phyloP scores from a whole-genome alignment of 2,329 filamentous ascomycete species.

The Metarhizium humberi region DNA sequence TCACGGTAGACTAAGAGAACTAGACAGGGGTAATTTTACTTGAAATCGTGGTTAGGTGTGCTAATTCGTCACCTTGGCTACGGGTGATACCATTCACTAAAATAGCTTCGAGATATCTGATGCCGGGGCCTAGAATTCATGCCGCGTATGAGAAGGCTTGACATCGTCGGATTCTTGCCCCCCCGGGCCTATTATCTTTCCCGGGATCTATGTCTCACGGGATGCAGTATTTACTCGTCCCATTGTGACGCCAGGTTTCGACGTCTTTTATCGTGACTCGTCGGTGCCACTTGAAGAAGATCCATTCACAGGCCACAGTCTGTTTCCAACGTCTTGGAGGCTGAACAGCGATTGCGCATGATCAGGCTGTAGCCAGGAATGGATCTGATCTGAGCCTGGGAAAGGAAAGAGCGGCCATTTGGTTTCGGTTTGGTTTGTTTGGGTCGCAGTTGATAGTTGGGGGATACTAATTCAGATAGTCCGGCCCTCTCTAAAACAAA shows the following conservation, averaged over 20 bases:
- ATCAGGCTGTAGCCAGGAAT: neutral
- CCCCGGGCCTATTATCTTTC: neutral
- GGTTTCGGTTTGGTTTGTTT: neutral
- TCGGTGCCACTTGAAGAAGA: neutral
- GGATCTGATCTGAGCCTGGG: neutral
- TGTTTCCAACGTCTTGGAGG: neutral
- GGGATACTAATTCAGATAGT: neutral
- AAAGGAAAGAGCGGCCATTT: neutral
- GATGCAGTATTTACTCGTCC: neutral
- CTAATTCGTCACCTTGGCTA: conserved; percentile 1
- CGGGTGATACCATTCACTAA: neutral
- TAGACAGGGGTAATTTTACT: neutral
- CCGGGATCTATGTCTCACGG: neutral
- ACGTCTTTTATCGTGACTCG: neutral
- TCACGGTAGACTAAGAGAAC: neutral
- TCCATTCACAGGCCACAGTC: neutral
- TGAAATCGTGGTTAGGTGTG: neutral
- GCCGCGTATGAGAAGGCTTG: neutral
- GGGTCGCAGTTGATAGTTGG: neutral
- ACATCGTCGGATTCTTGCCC: neutral
- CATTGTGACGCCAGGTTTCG: neutral
- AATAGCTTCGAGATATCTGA: neutral
- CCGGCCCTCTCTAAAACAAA: neutral
- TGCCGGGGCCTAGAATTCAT: neutral
- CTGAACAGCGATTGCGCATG: neutral